These are phyloP conservation scores for Cordyceps militaris DNA, from an alignment of 2,329 filamentous ascomycete genomes.

Conservation along the genomic window DNA sequence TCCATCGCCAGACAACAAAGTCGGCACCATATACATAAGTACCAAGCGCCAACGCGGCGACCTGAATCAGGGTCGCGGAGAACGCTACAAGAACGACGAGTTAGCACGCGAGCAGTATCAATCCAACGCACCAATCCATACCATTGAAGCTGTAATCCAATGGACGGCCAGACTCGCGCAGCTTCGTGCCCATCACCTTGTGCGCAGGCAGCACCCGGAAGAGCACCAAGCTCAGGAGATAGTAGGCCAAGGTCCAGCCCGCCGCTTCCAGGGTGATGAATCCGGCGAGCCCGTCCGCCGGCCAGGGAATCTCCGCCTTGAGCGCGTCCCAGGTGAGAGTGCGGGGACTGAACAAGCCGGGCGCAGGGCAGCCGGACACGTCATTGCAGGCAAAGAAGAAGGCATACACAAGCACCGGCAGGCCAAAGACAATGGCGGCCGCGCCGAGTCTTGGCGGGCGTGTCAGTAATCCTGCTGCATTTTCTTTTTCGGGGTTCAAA, in stretches of 20 bases:
- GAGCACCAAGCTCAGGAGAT: constrained; percentile 63
- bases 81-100: constrained; percentile 49
- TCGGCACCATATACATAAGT: constrained; percentile 68
- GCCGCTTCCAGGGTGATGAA: constrained; percentile 61
- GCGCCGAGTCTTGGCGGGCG: constrained; percentile 56
- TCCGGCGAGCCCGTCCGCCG: constrained; percentile 55
- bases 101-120: fast-evolving
- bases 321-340: constrained; percentile 61
- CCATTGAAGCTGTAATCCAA: constrained; percentile 75
- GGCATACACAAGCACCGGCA: constrained; percentile 66
- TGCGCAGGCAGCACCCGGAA: constrained; percentile 67
- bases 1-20: constrained; percentile 82
- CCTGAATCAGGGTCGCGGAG: constrained; percentile 60
- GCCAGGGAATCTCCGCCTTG: constrained; percentile 72
- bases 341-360: constrained; percentile 62
- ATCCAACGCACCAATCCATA: constrained; percentile 24
- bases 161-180: constrained; percentile 56
- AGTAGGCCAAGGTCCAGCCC: constrained; percentile 65
- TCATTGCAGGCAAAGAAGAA: constrained; percentile 83
- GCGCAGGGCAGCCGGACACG: constrained; percentile 75
- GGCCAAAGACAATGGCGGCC: constrained; percentile 64
- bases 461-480: not conserved
- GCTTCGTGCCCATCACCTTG: constrained; percentile 58
- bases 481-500: not conserved
- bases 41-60: constrained; percentile 60